These are phyloP conservation scores for Ganoderma sp. DNA, from an alignment of 1,284 basidiomycete species.

Conservation along the genomic window DNA sequence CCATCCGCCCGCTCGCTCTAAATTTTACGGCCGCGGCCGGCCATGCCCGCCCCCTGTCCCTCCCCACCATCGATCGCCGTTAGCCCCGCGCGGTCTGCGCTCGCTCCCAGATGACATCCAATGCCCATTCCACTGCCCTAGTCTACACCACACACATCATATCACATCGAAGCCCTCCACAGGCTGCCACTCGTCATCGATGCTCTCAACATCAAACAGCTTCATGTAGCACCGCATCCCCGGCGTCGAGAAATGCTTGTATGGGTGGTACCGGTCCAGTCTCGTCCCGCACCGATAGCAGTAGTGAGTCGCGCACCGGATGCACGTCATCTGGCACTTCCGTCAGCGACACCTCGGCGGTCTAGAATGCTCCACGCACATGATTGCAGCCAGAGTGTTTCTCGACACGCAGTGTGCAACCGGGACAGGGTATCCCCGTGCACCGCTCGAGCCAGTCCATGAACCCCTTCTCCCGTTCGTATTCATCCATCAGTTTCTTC, in stretches of 20 bases:
- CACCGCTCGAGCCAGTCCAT: slow-evolving; percentile 65
- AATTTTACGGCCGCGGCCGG: slow-evolving; percentile 22
- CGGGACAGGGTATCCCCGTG: slow-evolving; percentile 69
- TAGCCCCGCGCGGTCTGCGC: not conserved
- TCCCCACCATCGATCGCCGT: slow-evolving; percentile 18
- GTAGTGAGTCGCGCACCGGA: slow-evolving; percentile 72
- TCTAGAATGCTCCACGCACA: slow-evolving; percentile 49
- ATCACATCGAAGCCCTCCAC: slow-evolving; percentile 51
- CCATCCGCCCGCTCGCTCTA: slow-evolving; percentile 4
- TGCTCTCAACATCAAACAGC: slow-evolving; percentile 63
- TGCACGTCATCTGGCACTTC: slow-evolving; percentile 69
- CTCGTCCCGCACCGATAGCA: slow-evolving; percentile 76
- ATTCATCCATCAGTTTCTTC: slow-evolving; percentile 58
- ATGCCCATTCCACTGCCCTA: slow-evolving; percentile 4
- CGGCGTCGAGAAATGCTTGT: slow-evolving; percentile 68
- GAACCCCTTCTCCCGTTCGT: slow-evolving; percentile 72
- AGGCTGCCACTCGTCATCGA: slow-evolving; percentile 59
- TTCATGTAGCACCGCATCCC: slow-evolving; percentile 65
- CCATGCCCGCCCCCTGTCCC: slow-evolving; percentile 17
- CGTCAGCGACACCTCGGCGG: slow-evolving; percentile 13
- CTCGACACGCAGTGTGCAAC: slow-evolving; percentile 72
- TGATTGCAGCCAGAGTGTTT: slow-evolving; percentile 80
- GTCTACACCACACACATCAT: slow-evolving; percentile 21
- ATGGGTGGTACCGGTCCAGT: slow-evolving; percentile 60
- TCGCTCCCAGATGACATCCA: slow-evolving; percentile 9